Base-by-base conservation (phyloP, 768 basidiomycete genomes). In the Solioccasus polychromus region DNA sequence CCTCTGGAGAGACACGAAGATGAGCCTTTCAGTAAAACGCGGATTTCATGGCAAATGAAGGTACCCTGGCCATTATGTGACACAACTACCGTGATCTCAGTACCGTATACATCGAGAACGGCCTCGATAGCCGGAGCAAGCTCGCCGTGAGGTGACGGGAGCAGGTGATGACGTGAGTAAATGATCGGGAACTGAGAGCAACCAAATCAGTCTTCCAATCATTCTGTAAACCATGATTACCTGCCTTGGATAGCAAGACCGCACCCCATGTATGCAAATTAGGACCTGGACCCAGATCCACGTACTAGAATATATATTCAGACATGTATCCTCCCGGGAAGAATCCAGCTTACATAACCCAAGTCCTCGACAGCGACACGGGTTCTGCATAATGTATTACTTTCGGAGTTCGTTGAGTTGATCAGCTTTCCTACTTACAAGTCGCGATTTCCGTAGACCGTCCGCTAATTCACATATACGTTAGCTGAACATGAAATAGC, bases 221-320 rank as follows among this genome's bases (percentile, higher is more conserved):
- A 19, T 20, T 18, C 0, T 17, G 12, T 22, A 18, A 8, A 37
- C 42, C 3, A 44, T 1, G 8, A 8, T 20, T 14, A 38, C 47
- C 9, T 52, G 78, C 88, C 72, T 92, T 92, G 4, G 88, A 89
- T 3, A 94, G 68, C 3, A 94, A 70, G 5, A 75, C 82, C 22
- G 85, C 86, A 38, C 92, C 92, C 92, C 92, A 94, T 0, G 92
- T 94, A 58, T 94, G 91, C 40, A 82, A 71, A 59, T 89, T 87
- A 3, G 91, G 90, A 31, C 89, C 89, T 4, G 92, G 92, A 2
- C 92, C 92, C 12, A 92, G 71, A 58, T 95, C 92, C 5, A 91
- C 86, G 59, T 92, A 81, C 88, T 92, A 52, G 7, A 9, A 12
- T 20, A 41, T 23, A 28, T 9, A 47, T 47, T 36, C 35, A 49